phyloP scores from a whole-genome alignment of 768 basidiomycete species.

The Boletus pseudo-olivaceus region DNA sequence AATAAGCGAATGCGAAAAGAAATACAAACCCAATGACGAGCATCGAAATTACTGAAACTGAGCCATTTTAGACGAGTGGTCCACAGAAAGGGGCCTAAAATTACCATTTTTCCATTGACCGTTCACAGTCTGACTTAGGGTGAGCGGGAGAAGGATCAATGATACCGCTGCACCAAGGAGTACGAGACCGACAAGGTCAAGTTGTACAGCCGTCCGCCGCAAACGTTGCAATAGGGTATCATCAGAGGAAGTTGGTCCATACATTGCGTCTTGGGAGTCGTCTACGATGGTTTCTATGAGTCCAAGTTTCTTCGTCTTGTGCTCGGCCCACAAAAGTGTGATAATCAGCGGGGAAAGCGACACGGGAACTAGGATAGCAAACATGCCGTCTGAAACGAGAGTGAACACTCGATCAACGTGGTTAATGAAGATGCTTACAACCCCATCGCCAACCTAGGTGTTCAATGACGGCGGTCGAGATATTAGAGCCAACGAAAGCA shows the following conservation, averaged over 20 bases:
- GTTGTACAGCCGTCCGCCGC: constrained; percentile 29
- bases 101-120: constrained; percentile 46
- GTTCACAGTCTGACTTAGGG: constrained; percentile 39
- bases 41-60: constrained; percentile 52
- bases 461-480: constrained; percentile 43
- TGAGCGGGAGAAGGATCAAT: constrained; percentile 54
- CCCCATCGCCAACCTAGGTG: constrained; percentile 67
- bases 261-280: background rate
- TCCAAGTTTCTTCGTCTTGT: constrained; percentile 41
- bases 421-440: constrained; percentile 39
- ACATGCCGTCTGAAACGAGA: constrained; percentile 46
- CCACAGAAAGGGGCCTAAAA: background rate
- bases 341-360: constrained; percentile 50
- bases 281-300: constrained; percentile 17
- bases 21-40: constrained; percentile 44
- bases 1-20: constrained; percentile 42
- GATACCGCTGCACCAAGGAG: constrained; percentile 49
- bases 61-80: constrained; percentile 2
- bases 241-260: background rate
- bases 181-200: constrained; percentile 50
- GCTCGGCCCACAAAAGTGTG: constrained; percentile 54
- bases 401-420: background rate
- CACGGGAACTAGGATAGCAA: constrained; percentile 52
- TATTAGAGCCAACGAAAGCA: constrained; percentile 61
- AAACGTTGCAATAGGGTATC: constrained; percentile 5